phyloP scores from a whole-genome alignment of 2,329 filamentous ascomycete species.

The Botryotinia globosa region DNA sequence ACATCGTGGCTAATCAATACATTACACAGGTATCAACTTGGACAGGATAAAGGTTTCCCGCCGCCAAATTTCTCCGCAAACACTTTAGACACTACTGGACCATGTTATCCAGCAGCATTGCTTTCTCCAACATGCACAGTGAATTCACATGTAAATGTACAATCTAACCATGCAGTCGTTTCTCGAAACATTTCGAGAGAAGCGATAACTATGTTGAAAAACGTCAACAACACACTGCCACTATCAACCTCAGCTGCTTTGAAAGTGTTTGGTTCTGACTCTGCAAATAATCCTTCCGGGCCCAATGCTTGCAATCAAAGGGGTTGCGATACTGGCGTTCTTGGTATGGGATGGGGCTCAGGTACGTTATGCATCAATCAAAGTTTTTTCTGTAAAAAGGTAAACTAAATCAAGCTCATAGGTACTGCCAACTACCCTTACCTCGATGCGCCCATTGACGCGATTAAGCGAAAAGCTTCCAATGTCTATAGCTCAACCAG shows the following conservation, averaged over 20 bases:
- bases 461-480: constrained; percentile 61
- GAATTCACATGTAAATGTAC: constrained; percentile 65
- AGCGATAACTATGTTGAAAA: constrained; percentile 60
- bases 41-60: constrained; percentile 57
- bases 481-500: constrained; percentile 58
- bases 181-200: constrained; percentile 53
- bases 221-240: constrained; percentile 55
- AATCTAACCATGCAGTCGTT: constrained; percentile 50
- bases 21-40: constrained; percentile 47
- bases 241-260: constrained; percentile 42
- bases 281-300: constrained; percentile 53
- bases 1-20: not conserved
- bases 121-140: constrained; percentile 60
- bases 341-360: constrained; percentile 77
- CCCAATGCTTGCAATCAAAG: constrained; percentile 63
- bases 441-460: constrained; percentile 69
- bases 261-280: constrained; percentile 50
- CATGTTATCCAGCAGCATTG: constrained; percentile 56
- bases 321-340: constrained; percentile 55
- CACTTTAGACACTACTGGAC: constrained; percentile 53
- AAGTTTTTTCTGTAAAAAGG: not conserved
- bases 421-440: constrained; percentile 74
- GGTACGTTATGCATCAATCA: constrained; percentile 62
- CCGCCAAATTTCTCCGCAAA: constrained; percentile 58
- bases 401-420: constrained; percentile 45